phyloP scores from a whole-genome alignment of 495 filamentous ascomycete genomes.

The Cercophora scortea region DNA sequence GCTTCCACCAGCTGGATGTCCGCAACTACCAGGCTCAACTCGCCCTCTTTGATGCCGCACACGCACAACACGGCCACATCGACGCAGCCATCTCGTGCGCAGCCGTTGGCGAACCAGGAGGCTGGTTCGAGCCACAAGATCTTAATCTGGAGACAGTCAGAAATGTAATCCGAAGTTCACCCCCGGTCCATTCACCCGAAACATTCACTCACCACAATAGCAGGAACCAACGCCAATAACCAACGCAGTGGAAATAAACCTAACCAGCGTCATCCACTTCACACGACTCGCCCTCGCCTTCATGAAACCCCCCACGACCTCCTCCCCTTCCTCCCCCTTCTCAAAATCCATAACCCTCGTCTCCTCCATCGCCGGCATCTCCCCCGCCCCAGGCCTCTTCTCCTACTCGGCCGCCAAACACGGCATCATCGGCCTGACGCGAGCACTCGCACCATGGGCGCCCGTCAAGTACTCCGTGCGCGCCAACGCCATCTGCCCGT shows the following conservation, averaged over 20 bases:
- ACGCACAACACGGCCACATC: constrained; percentile 5
- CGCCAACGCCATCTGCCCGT: constrained; percentile 48
- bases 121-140: constrained; percentile 13
- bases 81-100: constrained; percentile 18
- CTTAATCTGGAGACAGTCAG: constrained; percentile 11
- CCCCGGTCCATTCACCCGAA: background rate
- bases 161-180: background rate
- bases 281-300: constrained; percentile 13
- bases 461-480: constrained; percentile 34
- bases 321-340: background rate
- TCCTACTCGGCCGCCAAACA: constrained; percentile 45
- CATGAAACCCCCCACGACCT: constrained; percentile 5
- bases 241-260: constrained; percentile 8
- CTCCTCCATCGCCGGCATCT: constrained; percentile 18
- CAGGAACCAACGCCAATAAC: constrained; percentile 11
- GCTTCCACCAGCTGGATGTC: constrained; percentile 15
- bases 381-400: constrained; percentile 19
- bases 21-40: constrained; percentile 11
- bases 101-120: constrained; percentile 10
- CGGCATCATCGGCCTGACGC: constrained; percentile 43
- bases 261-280: constrained; percentile 12
- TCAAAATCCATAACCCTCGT: constrained; percentile 13
- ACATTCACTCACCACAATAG: background rate
- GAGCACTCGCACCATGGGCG: constrained; percentile 35
- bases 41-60: constrained; percentile 16